phyloP scores from a whole-genome alignment of 2,329 filamentous ascomycete species.

The Aspergillus glaucus region DNA sequence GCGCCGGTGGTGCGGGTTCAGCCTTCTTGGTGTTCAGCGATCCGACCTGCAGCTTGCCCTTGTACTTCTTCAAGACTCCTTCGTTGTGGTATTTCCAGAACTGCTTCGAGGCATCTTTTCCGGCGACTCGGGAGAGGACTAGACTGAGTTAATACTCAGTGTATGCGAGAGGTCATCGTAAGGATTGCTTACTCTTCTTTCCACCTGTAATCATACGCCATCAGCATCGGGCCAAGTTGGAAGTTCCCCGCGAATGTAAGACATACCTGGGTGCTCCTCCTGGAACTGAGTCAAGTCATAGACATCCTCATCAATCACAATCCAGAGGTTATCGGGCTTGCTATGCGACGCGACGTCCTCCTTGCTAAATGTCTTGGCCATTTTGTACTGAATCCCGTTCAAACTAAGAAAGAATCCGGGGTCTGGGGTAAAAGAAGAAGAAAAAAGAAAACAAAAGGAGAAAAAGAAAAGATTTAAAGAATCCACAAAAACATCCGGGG shows the following conservation, averaged over 20 bases:
- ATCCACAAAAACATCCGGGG: slow-evolving; percentile 14
- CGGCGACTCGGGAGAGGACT: slow-evolving; percentile 60
- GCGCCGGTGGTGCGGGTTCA: slow-evolving; percentile 38
- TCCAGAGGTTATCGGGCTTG: slow-evolving; percentile 78
- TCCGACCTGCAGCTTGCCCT: slow-evolving; percentile 53
- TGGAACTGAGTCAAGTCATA: slow-evolving; percentile 90
- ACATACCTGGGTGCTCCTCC: slow-evolving; percentile 64
- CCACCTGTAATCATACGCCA: slow-evolving; percentile 46
- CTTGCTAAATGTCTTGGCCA: slow-evolving; percentile 82
- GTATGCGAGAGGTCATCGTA: background rate
- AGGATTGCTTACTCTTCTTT: slow-evolving; percentile 53
- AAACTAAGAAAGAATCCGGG: slow-evolving; percentile 7
- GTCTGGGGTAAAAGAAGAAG: slow-evolving; percentile 3
- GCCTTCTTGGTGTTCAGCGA: slow-evolving; percentile 83
- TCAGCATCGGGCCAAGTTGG: slow-evolving; percentile 6
- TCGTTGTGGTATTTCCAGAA: slow-evolving; percentile 63
- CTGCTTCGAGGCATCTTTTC: slow-evolving; percentile 63
- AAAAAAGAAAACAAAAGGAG: background rate
- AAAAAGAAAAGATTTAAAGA: background rate
- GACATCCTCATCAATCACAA: slow-evolving; percentile 89
- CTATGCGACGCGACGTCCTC: slow-evolving; percentile 88
- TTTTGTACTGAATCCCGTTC: slow-evolving; percentile 37
- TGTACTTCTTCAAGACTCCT: slow-evolving; percentile 57
- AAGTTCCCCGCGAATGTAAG: background rate
- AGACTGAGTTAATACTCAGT: slow-evolving; percentile 4